Evolutionary conservation across 176 grass and related monocot species (phyloP), one percentile per base, ranked within the genome.

Genomic region (Bonia amplexicaulis): DNA sequence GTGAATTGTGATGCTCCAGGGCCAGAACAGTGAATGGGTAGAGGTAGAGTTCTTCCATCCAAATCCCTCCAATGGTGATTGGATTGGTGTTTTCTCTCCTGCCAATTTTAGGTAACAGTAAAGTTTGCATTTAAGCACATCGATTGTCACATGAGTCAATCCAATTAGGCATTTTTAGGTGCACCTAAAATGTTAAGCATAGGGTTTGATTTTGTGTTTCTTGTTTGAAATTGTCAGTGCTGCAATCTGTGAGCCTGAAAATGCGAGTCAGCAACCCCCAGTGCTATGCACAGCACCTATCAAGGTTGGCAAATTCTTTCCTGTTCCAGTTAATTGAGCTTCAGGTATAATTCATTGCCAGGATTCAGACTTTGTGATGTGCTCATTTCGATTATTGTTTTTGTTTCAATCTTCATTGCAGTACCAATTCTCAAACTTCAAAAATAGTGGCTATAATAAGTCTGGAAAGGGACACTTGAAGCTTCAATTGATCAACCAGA

Each of bases 401-500:
- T 12, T 40, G 12, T 13, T 60, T 26, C 55, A 67, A 71, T 64
- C 44, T 85, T 47, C 46, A 19, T 80, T 89, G 58, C 81, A 96
- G 91, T 93, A 93, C 81, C 94, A 91, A 83, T 84, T 79, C 84
- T 79, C 89, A 41, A 91, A 84, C 31, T 93, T 89, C 64, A 88
- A 68, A 80, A 97, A 81, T 33, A 51, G 31, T 26, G 68, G 3
- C 19, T 92, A 89, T 60, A 79, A 6, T 20, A 89, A 71, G 58
- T 69, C 86, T 80, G 94, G 94, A 41, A 90, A 88, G 73, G 84
- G 88, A 19, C 12, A 40, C 7, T 48, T 94, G 73, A 92, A 89
- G 88, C 88, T 92, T 87, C 94, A 94, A 37, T 46, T 94, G 80
- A 97, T 97, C 84, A 97, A 94, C 60, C 94, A 94, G 85, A 90